Evolutionary conservation across 345 rosid genomes (phyloP).

Genomic region (Sapria himalayana): DNA sequence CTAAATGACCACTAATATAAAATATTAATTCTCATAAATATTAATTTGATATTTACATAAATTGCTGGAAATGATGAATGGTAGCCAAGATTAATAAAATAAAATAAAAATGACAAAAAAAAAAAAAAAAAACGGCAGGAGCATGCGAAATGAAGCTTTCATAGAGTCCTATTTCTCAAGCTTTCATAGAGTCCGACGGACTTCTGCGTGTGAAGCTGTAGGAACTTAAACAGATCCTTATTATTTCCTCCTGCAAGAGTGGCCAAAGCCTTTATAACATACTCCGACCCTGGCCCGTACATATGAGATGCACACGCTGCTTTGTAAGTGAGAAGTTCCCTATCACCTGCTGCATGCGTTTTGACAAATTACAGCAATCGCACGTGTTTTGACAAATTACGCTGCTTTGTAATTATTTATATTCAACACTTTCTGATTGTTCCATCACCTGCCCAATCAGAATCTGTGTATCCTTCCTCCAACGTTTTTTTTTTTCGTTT

Average conservation of each 20-base stretch:
- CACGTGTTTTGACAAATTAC: too few species aligned
- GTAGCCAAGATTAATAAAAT: too few species aligned
- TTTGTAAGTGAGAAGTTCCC: constrained; percentile 38
- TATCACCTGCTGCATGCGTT: constrained; percentile 22
- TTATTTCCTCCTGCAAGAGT: constrained; percentile 13
- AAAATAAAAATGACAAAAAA: too few species aligned
- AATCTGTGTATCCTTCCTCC: too few species aligned
- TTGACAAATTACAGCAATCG: not conserved
- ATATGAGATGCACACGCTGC: constrained; percentile 58
- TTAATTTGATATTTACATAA: too few species aligned
- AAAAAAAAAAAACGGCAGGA: too few species aligned
- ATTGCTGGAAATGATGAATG: too few species aligned
- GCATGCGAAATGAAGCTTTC: too few species aligned
- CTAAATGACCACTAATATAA: too few species aligned
- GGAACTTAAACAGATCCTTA: constrained; percentile 15
- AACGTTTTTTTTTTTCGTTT: too few species aligned
- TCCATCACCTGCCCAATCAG: too few species aligned
- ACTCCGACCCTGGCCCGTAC: constrained; percentile 32
- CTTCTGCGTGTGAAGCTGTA: constrained; percentile 24
- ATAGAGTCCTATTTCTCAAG: constrained; percentile 7
- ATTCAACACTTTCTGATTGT: not conserved
- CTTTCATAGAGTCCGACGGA: constrained; percentile 13
- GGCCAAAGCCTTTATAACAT: constrained; percentile 18
- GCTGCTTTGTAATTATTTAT: not conserved
- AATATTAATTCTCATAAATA: too few species aligned